Evolutionary conservation across 2,329 filamentous ascomycete species (phyloP), one percentile per base, ranked within the genome.

Genomic region (Fusarium albosuccineum): DNA sequence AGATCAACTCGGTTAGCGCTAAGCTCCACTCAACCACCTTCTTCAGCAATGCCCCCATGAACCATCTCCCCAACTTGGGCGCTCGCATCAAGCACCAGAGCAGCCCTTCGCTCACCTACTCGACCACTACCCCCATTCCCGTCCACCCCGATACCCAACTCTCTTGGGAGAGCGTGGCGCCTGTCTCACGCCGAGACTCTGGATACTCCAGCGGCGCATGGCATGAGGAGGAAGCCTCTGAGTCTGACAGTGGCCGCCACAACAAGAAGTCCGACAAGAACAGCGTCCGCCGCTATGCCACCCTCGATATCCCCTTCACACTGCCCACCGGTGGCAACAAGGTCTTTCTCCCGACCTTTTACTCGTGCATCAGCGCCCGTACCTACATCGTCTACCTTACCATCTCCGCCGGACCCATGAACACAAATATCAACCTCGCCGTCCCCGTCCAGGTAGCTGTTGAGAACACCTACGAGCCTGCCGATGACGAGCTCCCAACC

Each of bases 321-420:
- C 73, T 88, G 33, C 84, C 85, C 5, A 74, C 77, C 9, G 73
- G 76, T 29, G 82, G 81, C 74, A 83, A 80, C 70, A 85, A 83
- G 73, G 78, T 82, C 9, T 86, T 87, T 67, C 64, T 88, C 22
- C 86, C 86, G 0, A 85, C 84, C 6, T 89, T 88, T 71, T 85
- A 88, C 77, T 85, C 83, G 9, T 89, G 86, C 77, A 82, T 88
- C 73, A 78, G 81, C 37, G 85, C 84, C 8, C 83, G 86, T 27
- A 81, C 82, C n/a, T 89, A 89, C 74, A 80, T 82, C 5, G 72
- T 88, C 30, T 81, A 82, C 66, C 70, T 88, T 6, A 79, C 77
- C 7, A 61, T 88, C 6, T 79, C 79, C 1, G 77, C 80, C 3
- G 82, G 79, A 14, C 77, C 82, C 8, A 75, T 78, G 57, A 82